phyloP scores from a whole-genome alignment of 305 asterid genomes.

The Rubia balearica region DNA sequence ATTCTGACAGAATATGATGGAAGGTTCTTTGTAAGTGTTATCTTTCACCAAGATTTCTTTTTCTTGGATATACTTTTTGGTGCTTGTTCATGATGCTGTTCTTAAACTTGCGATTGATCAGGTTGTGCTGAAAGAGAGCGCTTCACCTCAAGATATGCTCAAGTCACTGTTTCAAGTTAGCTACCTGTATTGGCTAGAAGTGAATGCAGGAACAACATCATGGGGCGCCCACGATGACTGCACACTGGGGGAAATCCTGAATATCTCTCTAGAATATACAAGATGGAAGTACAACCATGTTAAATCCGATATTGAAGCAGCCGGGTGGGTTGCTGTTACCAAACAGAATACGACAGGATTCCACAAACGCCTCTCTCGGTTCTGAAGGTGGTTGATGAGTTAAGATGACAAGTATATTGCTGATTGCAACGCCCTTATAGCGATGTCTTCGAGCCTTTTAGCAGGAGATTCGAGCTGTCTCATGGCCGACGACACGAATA shows the following conservation, averaged over 20 bases:
- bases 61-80: not conserved
- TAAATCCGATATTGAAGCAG: constrained; percentile 55
- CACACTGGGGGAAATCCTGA: constrained; percentile 71
- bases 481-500: not conserved
- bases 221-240: constrained; percentile 53
- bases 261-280: constrained; percentile 63
- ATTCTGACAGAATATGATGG: constrained; percentile 69
- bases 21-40: constrained; percentile 63
- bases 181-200: constrained; percentile 85
- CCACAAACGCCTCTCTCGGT: constrained; percentile 27
- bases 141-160: constrained; percentile 73
- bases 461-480: not conserved
- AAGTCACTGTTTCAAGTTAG: constrained; percentile 77
- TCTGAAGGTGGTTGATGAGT: constrained; percentile 26
- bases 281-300: constrained; percentile 67
- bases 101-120: constrained; percentile 26
- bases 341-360: constrained; percentile 48
- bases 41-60: constrained; percentile 7
- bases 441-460: not conserved
- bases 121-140: constrained; percentile 82
- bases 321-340: constrained; percentile 74
- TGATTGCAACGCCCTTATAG: no score
- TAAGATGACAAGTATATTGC: not conserved
- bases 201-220: constrained; percentile 67
- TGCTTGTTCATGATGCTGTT: constrained; percentile 6